phyloP scores from a whole-genome alignment of 495 filamentous ascomycete species.

The Platismatia glauca region DNA sequence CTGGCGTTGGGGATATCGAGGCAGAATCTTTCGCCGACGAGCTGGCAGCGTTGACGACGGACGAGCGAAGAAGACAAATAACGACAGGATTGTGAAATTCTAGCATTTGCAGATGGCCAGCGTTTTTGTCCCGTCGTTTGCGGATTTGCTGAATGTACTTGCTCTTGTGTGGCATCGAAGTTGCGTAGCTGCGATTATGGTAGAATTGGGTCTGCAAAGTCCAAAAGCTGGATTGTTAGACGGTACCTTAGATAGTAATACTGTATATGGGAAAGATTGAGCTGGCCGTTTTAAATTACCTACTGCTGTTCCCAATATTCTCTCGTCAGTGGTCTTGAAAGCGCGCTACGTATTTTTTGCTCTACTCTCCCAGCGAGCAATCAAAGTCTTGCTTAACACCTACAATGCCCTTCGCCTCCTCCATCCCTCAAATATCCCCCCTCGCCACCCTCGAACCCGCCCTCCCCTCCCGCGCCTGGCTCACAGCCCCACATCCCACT shows the following conservation, averaged over 20 bases:
- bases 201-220: neutral
- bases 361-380: neutral
- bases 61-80: constrained; percentile 14
- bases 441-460: constrained; percentile 53
- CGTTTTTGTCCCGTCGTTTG: neutral
- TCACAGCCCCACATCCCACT: constrained; percentile 71
- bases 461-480: constrained; percentile 74
- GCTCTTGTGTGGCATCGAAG: neutral
- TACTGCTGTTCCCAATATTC: too few relatives aligned
- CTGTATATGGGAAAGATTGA: neutral
- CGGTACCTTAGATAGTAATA: neutral
- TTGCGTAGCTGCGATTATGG: neutral
- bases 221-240: neutral
- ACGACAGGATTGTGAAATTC: neutral
- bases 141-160: neutral
- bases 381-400: neutral
- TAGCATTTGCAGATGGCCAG: neutral
- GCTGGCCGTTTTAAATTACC: neutral
- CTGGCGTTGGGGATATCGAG: constrained; percentile 10
- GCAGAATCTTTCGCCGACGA: constrained; percentile 23
- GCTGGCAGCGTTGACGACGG: constrained; percentile 20
- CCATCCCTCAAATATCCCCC: constrained; percentile 14
- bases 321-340: neutral
- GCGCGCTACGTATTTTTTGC: neutral
- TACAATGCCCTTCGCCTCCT: constrained; percentile 8